These are phyloP conservation scores for Xerocomus potaroensis DNA, from an alignment of 768 basidiomycete species.

Conservation along the genomic window DNA sequence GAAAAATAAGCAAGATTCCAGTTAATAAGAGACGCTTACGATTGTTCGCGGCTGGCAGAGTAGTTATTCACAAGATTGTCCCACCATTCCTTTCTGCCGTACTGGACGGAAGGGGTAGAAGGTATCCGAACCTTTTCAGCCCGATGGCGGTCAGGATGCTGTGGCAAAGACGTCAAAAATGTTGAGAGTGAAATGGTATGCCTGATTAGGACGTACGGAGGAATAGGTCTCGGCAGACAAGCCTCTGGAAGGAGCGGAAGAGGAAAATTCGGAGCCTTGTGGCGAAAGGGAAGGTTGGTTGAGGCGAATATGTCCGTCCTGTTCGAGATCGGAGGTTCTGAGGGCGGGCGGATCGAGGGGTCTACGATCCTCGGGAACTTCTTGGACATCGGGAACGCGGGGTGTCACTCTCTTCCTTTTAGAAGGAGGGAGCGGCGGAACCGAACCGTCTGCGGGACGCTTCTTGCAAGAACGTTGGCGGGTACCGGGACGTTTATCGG, in stretches of 20 bases:
- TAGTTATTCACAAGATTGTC: constrained; percentile 44
- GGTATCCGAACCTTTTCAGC: constrained; percentile 27
- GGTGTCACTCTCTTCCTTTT: constrained; percentile 48
- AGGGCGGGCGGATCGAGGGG: constrained; percentile 22
- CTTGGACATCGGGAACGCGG: constrained; percentile 32
- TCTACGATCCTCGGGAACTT: constrained; percentile 27
- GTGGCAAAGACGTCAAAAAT: constrained; percentile 9
- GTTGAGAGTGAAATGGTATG: neutral
- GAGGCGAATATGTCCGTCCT: constrained; percentile 21
- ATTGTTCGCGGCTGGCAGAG: constrained; percentile 36
- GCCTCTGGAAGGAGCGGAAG: constrained; percentile 25
- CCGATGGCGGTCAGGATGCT: constrained; percentile 28
- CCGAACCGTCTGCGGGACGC: constrained; percentile 54
- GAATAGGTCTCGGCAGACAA: constrained; percentile 25
- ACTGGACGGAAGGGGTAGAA: constrained; percentile 29
- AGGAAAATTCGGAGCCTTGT: constrained; percentile 28
- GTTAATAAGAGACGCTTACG: constrained; percentile 29
- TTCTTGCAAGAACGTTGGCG: constrained; percentile 85
- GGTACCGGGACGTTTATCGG: constrained; percentile 83
- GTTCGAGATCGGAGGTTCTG: constrained; percentile 26
- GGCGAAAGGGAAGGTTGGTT: constrained; percentile 32
- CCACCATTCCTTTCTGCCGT: constrained; percentile 43
- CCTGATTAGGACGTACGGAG: constrained; percentile 18
- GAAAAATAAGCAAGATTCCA: constrained; percentile 1
- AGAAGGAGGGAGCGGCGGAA: constrained; percentile 43